Conservation (phyloP, 192 early-diverging fungal genomes). For the Backusella sp. region DNA sequence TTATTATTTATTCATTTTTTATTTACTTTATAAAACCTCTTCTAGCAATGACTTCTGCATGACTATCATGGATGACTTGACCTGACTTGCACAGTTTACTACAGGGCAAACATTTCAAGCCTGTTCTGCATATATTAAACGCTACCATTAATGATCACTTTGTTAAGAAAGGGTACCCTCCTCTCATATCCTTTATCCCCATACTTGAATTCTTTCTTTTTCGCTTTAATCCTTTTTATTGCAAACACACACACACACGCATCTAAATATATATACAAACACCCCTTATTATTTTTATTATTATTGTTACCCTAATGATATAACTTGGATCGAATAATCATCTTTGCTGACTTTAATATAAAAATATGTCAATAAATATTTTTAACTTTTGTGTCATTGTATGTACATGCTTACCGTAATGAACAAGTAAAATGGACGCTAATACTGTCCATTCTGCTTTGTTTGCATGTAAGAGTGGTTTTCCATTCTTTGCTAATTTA, state of each 20-base stretch:
- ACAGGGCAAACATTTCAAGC: slow-evolving; percentile 78
- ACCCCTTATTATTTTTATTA: neutral
- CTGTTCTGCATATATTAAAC: slow-evolving; percentile 57
- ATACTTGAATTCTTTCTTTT: neutral
- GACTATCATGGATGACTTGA: slow-evolving; percentile 75
- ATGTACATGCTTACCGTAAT: neutral
- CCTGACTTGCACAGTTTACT: slow-evolving; percentile 59
- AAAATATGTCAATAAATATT: slow-evolving; percentile 1
- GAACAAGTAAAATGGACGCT: slow-evolving; percentile 64
- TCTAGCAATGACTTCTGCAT: slow-evolving; percentile 87
- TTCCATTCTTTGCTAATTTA: slow-evolving; percentile 71
- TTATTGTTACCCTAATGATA: slow-evolving; percentile 18
- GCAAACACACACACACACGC: neutral
- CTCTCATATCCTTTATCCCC: neutral
- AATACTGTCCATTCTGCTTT: slow-evolving; percentile 85
- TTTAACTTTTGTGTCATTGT: neutral
- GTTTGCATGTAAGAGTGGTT: slow-evolving; percentile 53
- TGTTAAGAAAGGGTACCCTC: too few species aligned
- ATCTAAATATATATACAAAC: neutral
- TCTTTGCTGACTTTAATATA: slow-evolving; percentile 1
- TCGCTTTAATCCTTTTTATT: neutral
- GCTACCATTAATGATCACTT: neutral
- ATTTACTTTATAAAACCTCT: slow-evolving; percentile 70
- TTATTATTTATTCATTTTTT: neutral
- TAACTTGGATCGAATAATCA: slow-evolving; percentile 22